phyloP scores from a whole-genome alignment of 306 rosid species.

The Morella rubra region DNA sequence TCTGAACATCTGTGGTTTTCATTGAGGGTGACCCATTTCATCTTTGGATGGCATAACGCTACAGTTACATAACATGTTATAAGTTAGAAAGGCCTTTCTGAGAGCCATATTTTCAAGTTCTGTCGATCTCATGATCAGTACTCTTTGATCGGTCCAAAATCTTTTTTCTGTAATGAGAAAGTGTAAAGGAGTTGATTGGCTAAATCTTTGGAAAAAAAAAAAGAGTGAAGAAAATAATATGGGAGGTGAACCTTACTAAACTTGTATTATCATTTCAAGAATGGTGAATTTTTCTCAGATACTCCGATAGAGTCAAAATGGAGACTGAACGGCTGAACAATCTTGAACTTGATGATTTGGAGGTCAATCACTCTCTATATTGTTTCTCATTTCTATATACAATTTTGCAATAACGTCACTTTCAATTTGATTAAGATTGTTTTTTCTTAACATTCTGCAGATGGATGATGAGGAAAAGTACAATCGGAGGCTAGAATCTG shows the following conservation, averaged over 20 bases:
- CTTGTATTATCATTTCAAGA: constrained; percentile 23
- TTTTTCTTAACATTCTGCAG: constrained; percentile 40
- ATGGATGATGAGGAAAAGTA: constrained; percentile 95
- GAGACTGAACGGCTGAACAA: constrained; percentile 69
- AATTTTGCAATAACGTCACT: constrained; percentile 9
- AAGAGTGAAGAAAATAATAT: neutral
- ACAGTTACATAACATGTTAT: neutral
- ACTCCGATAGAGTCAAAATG: constrained; percentile 78
- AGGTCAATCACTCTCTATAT: constrained; percentile 47
- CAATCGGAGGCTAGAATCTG: constrained; percentile 88
- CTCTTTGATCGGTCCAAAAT: neutral
- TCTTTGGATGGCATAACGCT: neutral
- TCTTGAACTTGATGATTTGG: constrained; percentile 78
- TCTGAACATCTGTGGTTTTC: neutral
- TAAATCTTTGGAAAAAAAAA: neutral
- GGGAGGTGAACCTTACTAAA: constrained; percentile 7
- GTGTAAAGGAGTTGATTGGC: neutral
- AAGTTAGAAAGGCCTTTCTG: neutral
- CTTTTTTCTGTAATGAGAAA: neutral
- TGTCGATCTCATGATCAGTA: neutral
- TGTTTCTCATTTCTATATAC: constrained; percentile 2
- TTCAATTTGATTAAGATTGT: constrained; percentile 5
- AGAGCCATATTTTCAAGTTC: neutral
- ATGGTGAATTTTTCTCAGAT: constrained; percentile 44
- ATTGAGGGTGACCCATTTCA: neutral